Conservation (phyloP, 305 asterid species). For the Fraxinus platypoda region DNA sequence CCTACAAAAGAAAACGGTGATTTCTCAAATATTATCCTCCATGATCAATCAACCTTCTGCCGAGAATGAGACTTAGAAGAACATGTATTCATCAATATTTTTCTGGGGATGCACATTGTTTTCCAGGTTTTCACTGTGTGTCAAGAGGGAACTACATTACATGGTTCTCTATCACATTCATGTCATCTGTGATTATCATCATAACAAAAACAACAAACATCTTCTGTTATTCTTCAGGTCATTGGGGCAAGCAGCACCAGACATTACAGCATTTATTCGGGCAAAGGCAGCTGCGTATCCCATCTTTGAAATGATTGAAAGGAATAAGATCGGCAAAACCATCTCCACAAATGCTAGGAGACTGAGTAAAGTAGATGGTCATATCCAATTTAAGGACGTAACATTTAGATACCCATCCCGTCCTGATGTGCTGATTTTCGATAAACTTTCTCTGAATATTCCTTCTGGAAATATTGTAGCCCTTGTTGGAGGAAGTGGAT, state of each 20-base stretch:
- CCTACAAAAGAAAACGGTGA: background rate
- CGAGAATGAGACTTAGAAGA: background rate
- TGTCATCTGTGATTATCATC: background rate
- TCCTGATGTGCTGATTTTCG: constrained; percentile 66
- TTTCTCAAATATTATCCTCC: background rate
- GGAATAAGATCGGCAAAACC: constrained; percentile 45
- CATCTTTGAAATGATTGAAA: constrained; percentile 88
- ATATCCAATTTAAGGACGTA: constrained; percentile 72
- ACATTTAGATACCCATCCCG: constrained; percentile 85
- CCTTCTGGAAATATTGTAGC: constrained; percentile 92
- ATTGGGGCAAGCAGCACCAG: constrained; percentile 91
- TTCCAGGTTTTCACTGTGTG: background rate
- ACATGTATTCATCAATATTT: background rate
- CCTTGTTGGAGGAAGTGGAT: constrained; percentile 96
- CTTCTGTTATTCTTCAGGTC: constrained; percentile 47
- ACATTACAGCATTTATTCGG: constrained; percentile 75
- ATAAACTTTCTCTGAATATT: constrained; percentile 65
- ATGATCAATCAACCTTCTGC: background rate
- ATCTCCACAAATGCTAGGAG: constrained; percentile 51
- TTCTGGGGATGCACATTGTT: background rate
- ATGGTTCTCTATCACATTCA: background rate
- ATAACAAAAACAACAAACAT: background rate
- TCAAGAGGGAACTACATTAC: background rate
- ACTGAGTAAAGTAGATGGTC: constrained; percentile 68
- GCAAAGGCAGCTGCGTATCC: constrained; percentile 92